A percentile compares a stretch with the other conserved stretches of the same genome.
These are phyloP conservation scores for Kurtzmaniella natalensis DNA, from an alignment of 1,139 yeast genomes.

Conservation along the genomic window DNA sequence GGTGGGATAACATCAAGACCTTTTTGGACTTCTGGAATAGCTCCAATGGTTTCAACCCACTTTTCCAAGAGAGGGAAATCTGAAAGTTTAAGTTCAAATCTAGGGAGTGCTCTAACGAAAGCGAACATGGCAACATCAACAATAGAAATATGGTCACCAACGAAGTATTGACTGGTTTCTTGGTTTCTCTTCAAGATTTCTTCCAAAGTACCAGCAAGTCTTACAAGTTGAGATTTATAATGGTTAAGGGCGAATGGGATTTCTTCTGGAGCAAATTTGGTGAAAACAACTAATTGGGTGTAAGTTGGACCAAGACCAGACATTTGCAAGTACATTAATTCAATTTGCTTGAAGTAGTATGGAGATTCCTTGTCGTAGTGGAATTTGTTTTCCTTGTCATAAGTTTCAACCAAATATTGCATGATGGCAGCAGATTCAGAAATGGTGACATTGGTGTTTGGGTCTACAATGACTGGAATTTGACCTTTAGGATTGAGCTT, in stretches of 20 bases:
- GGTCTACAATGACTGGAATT: slow-evolving; percentile 53
- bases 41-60: slow-evolving; percentile 41
- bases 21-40: slow-evolving; percentile 33
- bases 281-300: slow-evolving; percentile 54
- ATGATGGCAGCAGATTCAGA: slow-evolving; percentile 60
- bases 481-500: slow-evolving; percentile 59
- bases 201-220: slow-evolving; percentile 52
- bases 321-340: slow-evolving; percentile 52
- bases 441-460: slow-evolving; percentile 36
- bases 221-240: slow-evolving; percentile 44
- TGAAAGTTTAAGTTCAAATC: slow-evolving; percentile 29
- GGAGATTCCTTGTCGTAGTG: slow-evolving; percentile 41
- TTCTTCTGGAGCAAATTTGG: slow-evolving; percentile 39
- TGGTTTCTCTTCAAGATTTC: slow-evolving; percentile 34
- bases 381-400: slow-evolving; percentile 49
- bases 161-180: slow-evolving; percentile 44
- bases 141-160: slow-evolving; percentile 51
- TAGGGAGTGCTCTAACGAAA: slow-evolving; percentile 22
- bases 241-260: slow-evolving; percentile 50
- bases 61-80: slow-evolving; percentile 40
- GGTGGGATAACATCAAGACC: slow-evolving; percentile 18
- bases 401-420: slow-evolving; percentile 51
- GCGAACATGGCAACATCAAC: slow-evolving; percentile 50
- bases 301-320: slow-evolving; percentile 61
- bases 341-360: slow-evolving; percentile 47